Conservation (phyloP, 2,329 filamentous ascomycete species). For the Zasmidium cellare region DNA sequence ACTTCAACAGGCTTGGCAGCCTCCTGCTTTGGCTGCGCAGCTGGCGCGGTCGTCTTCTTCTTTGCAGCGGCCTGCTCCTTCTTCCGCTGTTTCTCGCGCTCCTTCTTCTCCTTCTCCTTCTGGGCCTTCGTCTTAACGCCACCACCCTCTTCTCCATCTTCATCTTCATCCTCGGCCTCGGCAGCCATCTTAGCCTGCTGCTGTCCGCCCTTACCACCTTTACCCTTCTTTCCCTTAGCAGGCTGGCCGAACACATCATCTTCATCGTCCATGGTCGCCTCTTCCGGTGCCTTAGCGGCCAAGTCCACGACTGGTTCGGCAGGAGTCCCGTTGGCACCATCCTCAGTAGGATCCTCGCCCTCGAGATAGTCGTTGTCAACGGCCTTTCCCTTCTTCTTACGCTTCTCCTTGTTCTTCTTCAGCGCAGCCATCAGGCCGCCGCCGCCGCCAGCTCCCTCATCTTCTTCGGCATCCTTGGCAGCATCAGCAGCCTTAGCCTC, state of each 20-base stretch:
- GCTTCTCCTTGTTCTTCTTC: slow-evolving; percentile 65
- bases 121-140: slow-evolving; percentile 93
- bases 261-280: slow-evolving; percentile 67
- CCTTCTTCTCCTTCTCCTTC: slow-evolving; percentile 97
- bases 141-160: slow-evolving; percentile 58
- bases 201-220: slow-evolving; percentile 32
- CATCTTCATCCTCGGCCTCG: slow-evolving; percentile 49
- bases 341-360: slow-evolving; percentile 59
- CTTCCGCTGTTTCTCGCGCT: slow-evolving; percentile 96
- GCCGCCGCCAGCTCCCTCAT: slow-evolving; percentile 51
- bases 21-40: slow-evolving; percentile 27
- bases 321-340: slow-evolving; percentile 40
- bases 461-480: slow-evolving; percentile 50
- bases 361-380: slow-evolving; percentile 69
- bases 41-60: slow-evolving; percentile 65
- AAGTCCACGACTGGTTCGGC: slow-evolving; percentile 44
- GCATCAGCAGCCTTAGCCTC: slow-evolving; percentile 48
- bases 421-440: slow-evolving; percentile 51
- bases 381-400: slow-evolving; percentile 83
- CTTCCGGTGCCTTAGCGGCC: slow-evolving; percentile 70
- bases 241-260: slow-evolving; percentile 77
- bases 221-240: slow-evolving; percentile 67
- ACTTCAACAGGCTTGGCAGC: slow-evolving; percentile 26
- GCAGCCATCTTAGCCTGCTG: slow-evolving; percentile 49
- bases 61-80: slow-evolving; percentile 91